Conservation (phyloP, 1,139 yeast species). For the Suhomyces choctaworum region DNA sequence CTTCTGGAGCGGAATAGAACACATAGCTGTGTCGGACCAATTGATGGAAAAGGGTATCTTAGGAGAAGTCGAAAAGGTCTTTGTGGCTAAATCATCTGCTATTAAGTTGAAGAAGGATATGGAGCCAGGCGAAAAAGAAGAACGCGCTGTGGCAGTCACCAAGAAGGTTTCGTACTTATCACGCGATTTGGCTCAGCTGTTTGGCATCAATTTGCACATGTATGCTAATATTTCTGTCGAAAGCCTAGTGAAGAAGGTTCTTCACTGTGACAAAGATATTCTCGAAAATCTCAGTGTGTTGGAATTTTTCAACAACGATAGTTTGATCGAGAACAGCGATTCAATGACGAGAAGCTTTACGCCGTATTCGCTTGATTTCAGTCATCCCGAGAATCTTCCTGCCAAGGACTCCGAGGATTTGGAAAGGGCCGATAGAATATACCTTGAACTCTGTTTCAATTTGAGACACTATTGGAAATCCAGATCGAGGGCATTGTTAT, state of each 20-base stretch:
- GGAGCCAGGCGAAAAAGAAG: slow-evolving; percentile 25
- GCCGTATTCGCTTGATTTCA: slow-evolving; percentile 67
- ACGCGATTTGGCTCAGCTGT: slow-evolving; percentile 76
- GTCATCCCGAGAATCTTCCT: slow-evolving; percentile 41
- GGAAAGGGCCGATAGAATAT: slow-evolving; percentile 80
- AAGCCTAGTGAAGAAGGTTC: slow-evolving; percentile 62
- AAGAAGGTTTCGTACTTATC: slow-evolving; percentile 64
- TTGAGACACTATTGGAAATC: slow-evolving; percentile 83
- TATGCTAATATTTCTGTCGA: slow-evolving; percentile 63
- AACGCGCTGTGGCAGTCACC: slow-evolving; percentile 29
- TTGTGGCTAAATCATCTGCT: slow-evolving; percentile 60
- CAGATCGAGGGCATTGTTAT: slow-evolving; percentile 73
- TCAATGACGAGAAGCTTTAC: slow-evolving; percentile 62
- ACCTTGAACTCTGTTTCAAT: slow-evolving; percentile 74
- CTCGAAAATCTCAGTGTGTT: slow-evolving; percentile 67
- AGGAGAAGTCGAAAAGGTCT: slow-evolving; percentile 74
- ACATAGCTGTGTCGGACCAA: slow-evolving; percentile 48
- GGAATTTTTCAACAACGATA: slow-evolving; percentile 79
- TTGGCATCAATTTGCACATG: slow-evolving; percentile 89
- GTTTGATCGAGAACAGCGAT: slow-evolving; percentile 69
- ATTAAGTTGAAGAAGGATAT: slow-evolving; percentile 41
- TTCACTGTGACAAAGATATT: slow-evolving; percentile 72
- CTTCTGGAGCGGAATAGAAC: slow-evolving; percentile 71
- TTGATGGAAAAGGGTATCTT: slow-evolving; percentile 72
- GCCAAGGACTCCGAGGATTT: slow-evolving; percentile 61